Conservation (phyloP, 148 eudicot species). For the Rhododendron kiyosumense region DNA sequence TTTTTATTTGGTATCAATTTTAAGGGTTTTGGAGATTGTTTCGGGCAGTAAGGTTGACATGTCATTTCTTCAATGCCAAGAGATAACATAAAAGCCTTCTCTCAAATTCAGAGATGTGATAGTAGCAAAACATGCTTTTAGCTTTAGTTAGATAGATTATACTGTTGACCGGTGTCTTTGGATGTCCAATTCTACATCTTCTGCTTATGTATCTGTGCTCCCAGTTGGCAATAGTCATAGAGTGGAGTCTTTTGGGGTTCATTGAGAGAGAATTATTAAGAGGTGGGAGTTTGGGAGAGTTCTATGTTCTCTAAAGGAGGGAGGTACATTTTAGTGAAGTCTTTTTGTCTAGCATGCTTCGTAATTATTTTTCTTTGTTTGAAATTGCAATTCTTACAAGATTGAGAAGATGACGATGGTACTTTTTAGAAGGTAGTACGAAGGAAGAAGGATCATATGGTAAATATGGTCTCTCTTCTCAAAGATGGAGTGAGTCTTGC, state of each 20-base stretch:
- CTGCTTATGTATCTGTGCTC: not conserved
- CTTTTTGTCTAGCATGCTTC: not conserved
- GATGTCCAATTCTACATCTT: not conserved
- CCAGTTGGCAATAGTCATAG: not conserved
- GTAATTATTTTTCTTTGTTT: not conserved
- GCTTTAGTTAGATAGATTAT: not conserved
- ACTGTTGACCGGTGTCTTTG: not conserved
- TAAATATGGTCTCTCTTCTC: not conserved
- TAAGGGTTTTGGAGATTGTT: not conserved
- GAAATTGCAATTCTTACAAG: not conserved
- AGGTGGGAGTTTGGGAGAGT: not conserved
- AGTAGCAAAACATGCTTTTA: not conserved
- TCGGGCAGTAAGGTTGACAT: not conserved
- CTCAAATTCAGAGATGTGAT: not conserved
- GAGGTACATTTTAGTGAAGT: not conserved
- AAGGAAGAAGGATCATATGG: not conserved
- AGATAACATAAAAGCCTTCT: not conserved
- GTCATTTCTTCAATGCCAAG: not conserved
- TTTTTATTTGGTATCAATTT: not conserved
- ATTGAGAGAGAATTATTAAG: not conserved
- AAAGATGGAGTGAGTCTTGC: not conserved
- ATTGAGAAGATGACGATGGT: not conserved
- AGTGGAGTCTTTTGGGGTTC: not conserved
- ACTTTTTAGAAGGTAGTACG: no score
- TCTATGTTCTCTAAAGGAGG: not conserved